A percentile compares a stretch with the other conserved stretches of the same genome.
These are phyloP conservation scores for Daldinia vernicosa DNA, from an alignment of 495 filamentous ascomycete genomes.

Conservation along the genomic window DNA sequence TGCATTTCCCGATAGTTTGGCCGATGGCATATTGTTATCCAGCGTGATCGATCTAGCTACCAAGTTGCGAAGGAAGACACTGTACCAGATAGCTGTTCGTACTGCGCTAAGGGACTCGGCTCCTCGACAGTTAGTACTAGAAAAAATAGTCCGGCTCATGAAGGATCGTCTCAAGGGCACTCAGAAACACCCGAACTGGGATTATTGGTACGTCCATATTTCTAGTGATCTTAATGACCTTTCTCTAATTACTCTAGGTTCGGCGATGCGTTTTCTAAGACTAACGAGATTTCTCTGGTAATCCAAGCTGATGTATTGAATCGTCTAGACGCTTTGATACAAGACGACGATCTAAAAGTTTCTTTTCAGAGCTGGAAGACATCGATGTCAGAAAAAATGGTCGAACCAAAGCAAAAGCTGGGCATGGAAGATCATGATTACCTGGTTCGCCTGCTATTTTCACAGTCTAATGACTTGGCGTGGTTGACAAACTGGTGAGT, in stretches of 20 bases:
- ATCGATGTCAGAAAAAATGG: not conserved
- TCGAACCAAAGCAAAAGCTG: not conserved
- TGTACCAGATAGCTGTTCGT: not conserved
- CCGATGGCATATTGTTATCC: not conserved
- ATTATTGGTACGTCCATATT: slow-evolving; percentile 11
- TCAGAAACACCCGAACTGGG: slow-evolving; percentile 2
- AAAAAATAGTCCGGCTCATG: not conserved
- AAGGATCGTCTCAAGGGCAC: slow-evolving; percentile 4
- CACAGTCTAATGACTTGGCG: not conserved
- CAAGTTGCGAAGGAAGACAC: not conserved
- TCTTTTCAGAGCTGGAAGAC: slow-evolving; percentile 17
- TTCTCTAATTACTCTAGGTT: slow-evolving; percentile 23
- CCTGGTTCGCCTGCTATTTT: not conserved
- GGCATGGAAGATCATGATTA: slow-evolving; percentile 9
- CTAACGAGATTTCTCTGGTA: not conserved
- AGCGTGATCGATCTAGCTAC: not conserved
- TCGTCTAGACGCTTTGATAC: not conserved
- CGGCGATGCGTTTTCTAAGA: not conserved
- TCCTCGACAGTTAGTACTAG: not conserved
- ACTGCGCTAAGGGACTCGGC: not conserved
- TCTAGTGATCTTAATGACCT: not conserved
- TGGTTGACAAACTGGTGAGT: slow-evolving; percentile 19
- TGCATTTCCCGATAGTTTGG: not conserved
- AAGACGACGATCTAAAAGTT: slow-evolving; percentile 1
- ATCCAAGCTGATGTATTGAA: not conserved